Base-by-base conservation (phyloP, 306 rosid genomes). In the Medicago lupulina region DNA sequence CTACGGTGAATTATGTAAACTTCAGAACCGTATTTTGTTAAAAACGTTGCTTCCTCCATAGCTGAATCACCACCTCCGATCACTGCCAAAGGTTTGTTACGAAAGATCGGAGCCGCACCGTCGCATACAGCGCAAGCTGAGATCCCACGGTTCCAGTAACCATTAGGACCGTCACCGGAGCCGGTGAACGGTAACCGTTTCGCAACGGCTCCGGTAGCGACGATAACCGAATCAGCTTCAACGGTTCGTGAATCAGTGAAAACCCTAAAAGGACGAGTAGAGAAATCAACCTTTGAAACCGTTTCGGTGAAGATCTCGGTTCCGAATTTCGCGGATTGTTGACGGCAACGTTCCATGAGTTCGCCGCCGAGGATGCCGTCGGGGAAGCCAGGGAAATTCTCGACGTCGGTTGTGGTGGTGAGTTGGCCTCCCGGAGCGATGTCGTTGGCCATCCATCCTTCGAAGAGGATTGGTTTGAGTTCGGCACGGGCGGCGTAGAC, bases 31-130 rank as follows among this genome's bases (percentile, higher is more conserved):
- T 86, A 93, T 79, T 91, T 93, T 3, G 98, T 91, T 17, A 93
- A 87, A 63, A 91, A 93, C 6, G 79, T 91, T 0, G 97, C 97
- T 63, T 93, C 98, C 73, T 91, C 98, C 97, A 89, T 91, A 2
- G 98, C 93, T 14, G 98, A 89, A 57, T 93, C 97, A 0, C 98
- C 97, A 0, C 98, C 98, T 0, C 98, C 96, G 40, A 93, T 84
- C 60, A 93, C 96, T 6, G 86, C 98, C 54, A 93, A 65, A 0
- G 91, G 93, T 68, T 84, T 88, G 82, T 88, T 82, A 43, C 90
- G 65, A 62, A 93, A 91, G 16, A 91, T 87, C 0, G 97, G 98
- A 1, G 96, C 96, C 0, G 98, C 98, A 0, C 98, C 98, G 9
- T 93, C 96, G 55, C 96, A 93, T 10, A 93, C 96, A 0, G 97